A percentile compares a stretch with the other conserved stretches of the same genome.
phyloP scores from a whole-genome alignment of 2,329 filamentous ascomycete genomes.

The Colletotrichum abscissum region DNA sequence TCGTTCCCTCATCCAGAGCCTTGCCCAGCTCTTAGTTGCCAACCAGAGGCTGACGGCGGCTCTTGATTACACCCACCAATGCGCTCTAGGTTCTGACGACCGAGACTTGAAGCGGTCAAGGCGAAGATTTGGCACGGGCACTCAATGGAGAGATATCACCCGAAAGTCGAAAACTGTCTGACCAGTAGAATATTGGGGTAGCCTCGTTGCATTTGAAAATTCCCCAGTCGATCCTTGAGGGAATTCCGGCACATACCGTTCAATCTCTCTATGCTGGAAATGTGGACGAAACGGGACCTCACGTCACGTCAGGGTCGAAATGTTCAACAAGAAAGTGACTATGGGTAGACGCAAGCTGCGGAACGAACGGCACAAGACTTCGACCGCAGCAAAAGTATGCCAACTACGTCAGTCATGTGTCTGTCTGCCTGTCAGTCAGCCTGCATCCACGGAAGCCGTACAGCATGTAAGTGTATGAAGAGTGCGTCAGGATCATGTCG shows the following conservation, averaged over 20 bases:
- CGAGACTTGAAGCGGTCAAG: constrained; percentile 33
- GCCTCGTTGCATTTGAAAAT: constrained; percentile 14
- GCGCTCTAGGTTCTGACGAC: constrained; percentile 26
- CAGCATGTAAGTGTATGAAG: not conserved
- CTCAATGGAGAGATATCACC: constrained; percentile 3
- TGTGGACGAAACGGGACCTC: not conserved
- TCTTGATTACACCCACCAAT: constrained; percentile 17
- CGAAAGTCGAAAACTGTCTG: not conserved
- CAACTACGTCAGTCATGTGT: constrained; percentile 28
- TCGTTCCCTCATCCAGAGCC: constrained; percentile 20
- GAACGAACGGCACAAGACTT: constrained; percentile 1
- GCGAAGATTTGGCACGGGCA: constrained; percentile 29
- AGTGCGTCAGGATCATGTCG: constrained; percentile 29
- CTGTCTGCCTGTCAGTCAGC: constrained; percentile 24
- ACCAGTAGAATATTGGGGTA: not conserved
- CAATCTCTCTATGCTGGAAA: not conserved
- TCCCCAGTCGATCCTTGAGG: constrained; percentile 2
- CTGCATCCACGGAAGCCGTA: constrained; percentile 21
- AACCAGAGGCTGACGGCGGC: constrained; percentile 11
- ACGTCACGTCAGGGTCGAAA: constrained; percentile 5
- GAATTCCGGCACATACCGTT: constrained; percentile 11
- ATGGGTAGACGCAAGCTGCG: not conserved
- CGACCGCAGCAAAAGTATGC: constrained; percentile 14
- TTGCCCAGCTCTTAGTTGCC: constrained; percentile 4
- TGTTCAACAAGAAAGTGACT: not conserved